Percentiles rank a stretch among this genome's conserved stretches.
phyloP scores from a whole-genome alignment of 768 basidiomycete species.

The Xerocomellus amylosporus region DNA sequence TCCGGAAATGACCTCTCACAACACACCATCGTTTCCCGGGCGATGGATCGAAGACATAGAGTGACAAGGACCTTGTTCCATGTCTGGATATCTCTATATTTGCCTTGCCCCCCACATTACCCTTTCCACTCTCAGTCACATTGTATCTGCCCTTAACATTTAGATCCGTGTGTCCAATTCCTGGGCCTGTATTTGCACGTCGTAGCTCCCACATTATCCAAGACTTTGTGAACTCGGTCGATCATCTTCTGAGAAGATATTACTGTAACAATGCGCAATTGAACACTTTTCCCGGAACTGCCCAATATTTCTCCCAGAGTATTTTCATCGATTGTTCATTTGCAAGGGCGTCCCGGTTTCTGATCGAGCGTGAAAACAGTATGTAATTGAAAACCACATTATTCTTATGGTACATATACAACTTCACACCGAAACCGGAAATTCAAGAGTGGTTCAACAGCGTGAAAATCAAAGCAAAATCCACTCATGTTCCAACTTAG shows the following conservation, averaged over 20 bases:
- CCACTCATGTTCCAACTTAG: conserved; percentile 6
- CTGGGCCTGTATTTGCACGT: conserved; percentile 4
- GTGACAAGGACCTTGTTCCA: conserved; percentile 12
- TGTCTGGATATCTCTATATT: neutral
- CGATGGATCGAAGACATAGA: conserved; percentile 36
- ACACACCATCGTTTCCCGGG: conserved; percentile 30
- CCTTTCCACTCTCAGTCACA: conserved; percentile 1
- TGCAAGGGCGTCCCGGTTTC: neutral
- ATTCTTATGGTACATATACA: conserved; percentile 4
- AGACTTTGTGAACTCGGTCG: neutral
- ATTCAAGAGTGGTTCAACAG: neutral
- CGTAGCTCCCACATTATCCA: neutral
- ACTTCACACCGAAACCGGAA: neutral
- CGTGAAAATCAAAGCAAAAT: neutral
- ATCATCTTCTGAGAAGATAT: neutral
- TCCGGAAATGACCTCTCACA: conserved; percentile 7
- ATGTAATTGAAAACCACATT: neutral
- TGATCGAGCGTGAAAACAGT: neutral
- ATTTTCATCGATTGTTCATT: neutral
- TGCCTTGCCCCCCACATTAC: conserved; percentile 12
- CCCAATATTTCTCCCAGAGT: neutral
- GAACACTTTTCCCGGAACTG: neutral
- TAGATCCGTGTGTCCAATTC: conserved; percentile 22
- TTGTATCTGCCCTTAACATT: conserved; percentile 13
- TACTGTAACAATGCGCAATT: neutral